Evolutionary conservation across 441 rosid species (phyloP), one percentile per base, ranked within the genome.

Genomic region (Geranium incanum): DNA sequence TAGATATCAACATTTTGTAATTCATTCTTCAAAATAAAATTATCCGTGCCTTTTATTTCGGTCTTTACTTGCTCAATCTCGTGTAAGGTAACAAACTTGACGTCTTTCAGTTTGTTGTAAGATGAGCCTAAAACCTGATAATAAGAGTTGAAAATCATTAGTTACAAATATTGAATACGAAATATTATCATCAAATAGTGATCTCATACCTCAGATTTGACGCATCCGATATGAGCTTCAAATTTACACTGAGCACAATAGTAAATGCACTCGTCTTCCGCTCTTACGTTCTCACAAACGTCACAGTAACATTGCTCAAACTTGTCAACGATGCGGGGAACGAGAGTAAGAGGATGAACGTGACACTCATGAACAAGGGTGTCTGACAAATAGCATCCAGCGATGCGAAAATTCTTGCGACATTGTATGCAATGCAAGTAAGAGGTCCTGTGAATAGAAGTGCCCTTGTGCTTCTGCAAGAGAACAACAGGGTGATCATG

Each of bases 261-360:
- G 66, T 78, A 78, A 19, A 57, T 68, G 59, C 68, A 55, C 16
- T 43, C 57, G 3, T 21, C 37, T 0, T 16, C 71, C 9, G 68
- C 70, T 60, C 80, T 68, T 3, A 6, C 0, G 9, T n/a, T 9
- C 70, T 76, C 81, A 12, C 81, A 81, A n/a, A 69, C 28, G n/a
- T 67, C 84, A 23, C 84, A 78, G 60, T 73, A 70, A 48, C 36
- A 70, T 55, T 74, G 71, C 0, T 71, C 72, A 0, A 37, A 13
- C 5, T 71, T 50, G 0, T 4, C 6, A 0, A 37, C 16, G 0
- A 7, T 57, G 65, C 3, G 39, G 21, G 1, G 64, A 4, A 0
- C 15, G 0, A 73, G 77, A 23, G 19, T 57, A 6, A 83, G 69
- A 3, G 15, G 59, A 19, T 83, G 70, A 0, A 45, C 0, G 21